Evolutionary conservation across 2,329 filamentous ascomycete genomes (phyloP).

Genomic region (Pestalotiopsis fici): DNA sequence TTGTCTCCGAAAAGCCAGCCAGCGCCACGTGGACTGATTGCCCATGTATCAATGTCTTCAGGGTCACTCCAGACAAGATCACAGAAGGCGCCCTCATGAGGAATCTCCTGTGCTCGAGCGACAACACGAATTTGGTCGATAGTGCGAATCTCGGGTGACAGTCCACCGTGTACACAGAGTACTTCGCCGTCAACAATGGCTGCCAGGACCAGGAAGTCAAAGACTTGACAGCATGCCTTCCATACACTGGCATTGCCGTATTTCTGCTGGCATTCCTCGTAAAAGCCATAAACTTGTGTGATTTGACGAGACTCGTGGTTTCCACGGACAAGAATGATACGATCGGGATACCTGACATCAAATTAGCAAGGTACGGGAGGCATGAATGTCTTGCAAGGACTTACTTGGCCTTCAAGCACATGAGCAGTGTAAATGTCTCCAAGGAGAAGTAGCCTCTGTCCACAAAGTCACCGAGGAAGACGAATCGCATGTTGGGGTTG

Average conservation of each 20-base stretch:
- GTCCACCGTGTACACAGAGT: conserved; percentile 93
- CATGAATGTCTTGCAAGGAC: conserved; percentile 15
- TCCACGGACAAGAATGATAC: conserved; percentile 93
- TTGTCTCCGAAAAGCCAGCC: conserved; percentile 98
- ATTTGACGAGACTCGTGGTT: conserved; percentile 98
- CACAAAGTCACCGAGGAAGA: conserved; percentile 85
- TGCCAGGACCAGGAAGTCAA: conserved; percentile 94
- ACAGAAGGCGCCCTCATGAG: conserved; percentile 97
- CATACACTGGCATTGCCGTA: conserved; percentile 99
- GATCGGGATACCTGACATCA: conserved; percentile 79
- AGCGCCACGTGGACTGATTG: conserved; percentile 89
- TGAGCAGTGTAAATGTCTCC: conserved; percentile 94
- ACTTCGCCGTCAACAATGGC: conserved; percentile 98
- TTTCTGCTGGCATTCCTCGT: conserved; percentile 96
- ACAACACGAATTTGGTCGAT: conserved; percentile 99
- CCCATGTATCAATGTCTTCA: conserved; percentile 96
- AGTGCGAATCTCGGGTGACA: conserved; percentile 89
- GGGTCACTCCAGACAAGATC: conserved; percentile 98
- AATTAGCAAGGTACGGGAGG: conserved; percentile 11
- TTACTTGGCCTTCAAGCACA: conserved; percentile 83
- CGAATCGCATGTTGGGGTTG: conserved; percentile 54
- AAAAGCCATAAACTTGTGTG: conserved; percentile 98
- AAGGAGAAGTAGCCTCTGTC: conserved; percentile 97
- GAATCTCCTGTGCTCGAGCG: conserved; percentile 95
- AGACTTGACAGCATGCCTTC: conserved; percentile 99